These are phyloP conservation scores for Fusarium sp. DNA, from an alignment of 2,329 filamentous ascomycete genomes.

Conservation along the genomic window DNA sequence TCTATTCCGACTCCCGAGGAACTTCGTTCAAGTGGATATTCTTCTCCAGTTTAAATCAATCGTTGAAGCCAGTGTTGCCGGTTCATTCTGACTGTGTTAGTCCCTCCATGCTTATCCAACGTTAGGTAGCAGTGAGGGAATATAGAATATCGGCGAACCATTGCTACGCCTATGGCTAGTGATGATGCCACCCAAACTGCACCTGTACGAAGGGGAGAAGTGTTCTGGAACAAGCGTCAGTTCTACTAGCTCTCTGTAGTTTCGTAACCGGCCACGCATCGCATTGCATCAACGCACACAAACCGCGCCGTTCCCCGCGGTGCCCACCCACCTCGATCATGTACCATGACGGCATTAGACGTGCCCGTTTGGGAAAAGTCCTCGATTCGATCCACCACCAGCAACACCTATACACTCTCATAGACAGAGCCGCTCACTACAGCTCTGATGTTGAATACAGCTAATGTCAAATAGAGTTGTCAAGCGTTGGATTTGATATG, in stretches of 20 bases:
- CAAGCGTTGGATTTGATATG: not conserved
- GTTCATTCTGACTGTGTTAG: not conserved
- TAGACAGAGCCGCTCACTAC: not conserved
- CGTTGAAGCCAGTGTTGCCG: not conserved
- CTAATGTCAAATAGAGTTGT: not conserved
- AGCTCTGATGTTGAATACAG: not conserved
- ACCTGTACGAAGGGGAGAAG: slow-evolving; percentile 21
- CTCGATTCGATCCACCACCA: not conserved
- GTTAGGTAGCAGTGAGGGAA: not conserved
- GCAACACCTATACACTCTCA: not conserved
- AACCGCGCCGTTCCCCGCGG: slow-evolving; percentile 34
- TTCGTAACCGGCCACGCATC: slow-evolving; percentile 16
- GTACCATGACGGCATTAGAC: slow-evolving; percentile 40
- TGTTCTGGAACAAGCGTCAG: slow-evolving; percentile 38
- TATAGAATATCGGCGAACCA: slow-evolving; percentile 6
- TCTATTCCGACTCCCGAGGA: not conserved
- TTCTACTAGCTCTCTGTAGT: slow-evolving; percentile 23
- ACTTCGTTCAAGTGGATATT: not conserved
- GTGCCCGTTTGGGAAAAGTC: slow-evolving; percentile 26
- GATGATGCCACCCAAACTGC: not conserved
- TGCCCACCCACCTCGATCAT: slow-evolving; percentile 26
- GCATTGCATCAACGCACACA: slow-evolving; percentile 22
- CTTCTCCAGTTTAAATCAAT: not conserved
- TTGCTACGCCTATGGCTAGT: not conserved
- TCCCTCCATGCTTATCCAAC: not conserved